Evolutionary conservation across 164 flowering plant species (phyloP).

Genomic region (Berberis vulgaris): DNA sequence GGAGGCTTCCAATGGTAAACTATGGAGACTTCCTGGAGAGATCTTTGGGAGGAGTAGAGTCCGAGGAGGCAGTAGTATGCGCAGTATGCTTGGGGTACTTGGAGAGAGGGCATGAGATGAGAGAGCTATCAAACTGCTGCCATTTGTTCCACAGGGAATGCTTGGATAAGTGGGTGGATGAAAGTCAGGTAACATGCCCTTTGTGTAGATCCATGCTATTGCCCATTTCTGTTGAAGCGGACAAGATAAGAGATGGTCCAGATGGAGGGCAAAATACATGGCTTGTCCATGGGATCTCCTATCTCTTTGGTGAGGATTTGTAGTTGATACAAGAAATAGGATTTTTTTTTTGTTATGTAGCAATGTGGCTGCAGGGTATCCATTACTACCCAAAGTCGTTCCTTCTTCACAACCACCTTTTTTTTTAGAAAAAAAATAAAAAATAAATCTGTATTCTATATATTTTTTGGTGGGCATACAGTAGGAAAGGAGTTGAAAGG

Average conservation of each 20-base stretch:
- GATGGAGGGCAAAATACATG: slow-evolving; percentile 2
- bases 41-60: not conserved
- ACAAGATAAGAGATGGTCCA: not conserved
- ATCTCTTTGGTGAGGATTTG: slow-evolving; percentile 18
- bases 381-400: too few species aligned
- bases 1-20: slow-evolving; percentile 7
- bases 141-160: slow-evolving; percentile 33
- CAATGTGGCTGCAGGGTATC: too few species aligned
- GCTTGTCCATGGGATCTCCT: slow-evolving; percentile 16
- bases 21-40: slow-evolving; percentile 7
- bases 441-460: too few species aligned
- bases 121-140: slow-evolving; percentile 24
- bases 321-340: not conserved
- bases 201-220: slow-evolving; percentile 22
- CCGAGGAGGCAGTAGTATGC: slow-evolving; percentile 12
- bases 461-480: too few species aligned
- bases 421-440: too few species aligned
- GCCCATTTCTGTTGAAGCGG: slow-evolving; percentile 6
- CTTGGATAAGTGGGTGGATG: slow-evolving; percentile 30
- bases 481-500: too few species aligned
- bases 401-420: too few species aligned
- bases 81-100: slow-evolving; percentile 22
- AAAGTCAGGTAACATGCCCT: slow-evolving; percentile 27
- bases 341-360: too few species aligned
- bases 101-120: slow-evolving; percentile 15